Percentiles rank a stretch among this genome's conserved stretches.
Evolutionary conservation across 2,329 filamentous ascomycete species (phyloP).

Genomic region (Neofusicoccum umdonicola): DNA sequence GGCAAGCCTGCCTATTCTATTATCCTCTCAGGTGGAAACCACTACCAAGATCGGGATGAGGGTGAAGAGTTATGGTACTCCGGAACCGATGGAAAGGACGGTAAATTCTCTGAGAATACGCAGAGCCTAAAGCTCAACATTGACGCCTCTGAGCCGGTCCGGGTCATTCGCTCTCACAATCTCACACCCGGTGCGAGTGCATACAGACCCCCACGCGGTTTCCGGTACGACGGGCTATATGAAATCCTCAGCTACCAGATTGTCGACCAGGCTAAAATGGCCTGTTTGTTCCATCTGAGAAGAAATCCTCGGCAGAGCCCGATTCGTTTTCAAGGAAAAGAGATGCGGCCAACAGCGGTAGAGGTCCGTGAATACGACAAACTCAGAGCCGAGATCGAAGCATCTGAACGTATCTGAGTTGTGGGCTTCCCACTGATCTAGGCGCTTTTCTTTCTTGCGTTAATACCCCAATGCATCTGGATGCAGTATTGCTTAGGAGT

Average conservation of each 20-base stretch:
- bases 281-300: slow-evolving; percentile 49
- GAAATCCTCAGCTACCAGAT: slow-evolving; percentile 40
- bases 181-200: slow-evolving; percentile 31
- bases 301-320: slow-evolving; percentile 45
- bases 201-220: slow-evolving; percentile 48
- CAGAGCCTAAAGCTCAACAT: slow-evolving; percentile 42
- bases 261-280: slow-evolving; percentile 40
- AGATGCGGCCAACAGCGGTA: slow-evolving; percentile 42
- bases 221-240: slow-evolving; percentile 61
- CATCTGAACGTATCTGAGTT: background rate
- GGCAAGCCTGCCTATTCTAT: slow-evolving; percentile 53
- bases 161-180: slow-evolving; percentile 51
- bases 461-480: too few species aligned
- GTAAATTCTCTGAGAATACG: slow-evolving; percentile 39
- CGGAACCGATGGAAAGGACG: slow-evolving; percentile 46
- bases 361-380: slow-evolving; percentile 27
- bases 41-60: slow-evolving; percentile 51
- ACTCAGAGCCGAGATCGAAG: background rate
- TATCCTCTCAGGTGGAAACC: slow-evolving; percentile 48
- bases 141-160: slow-evolving; percentile 38
- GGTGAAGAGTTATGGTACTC: slow-evolving; percentile 53
- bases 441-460: background rate
- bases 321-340: slow-evolving; percentile 46
- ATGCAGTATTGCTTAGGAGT: too few species aligned
- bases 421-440: background rate